A percentile compares a stretch with the other conserved stretches of the same genome.
Conservation (phyloP, 208 protist species). For the Trypanosoma congolense region DNA sequence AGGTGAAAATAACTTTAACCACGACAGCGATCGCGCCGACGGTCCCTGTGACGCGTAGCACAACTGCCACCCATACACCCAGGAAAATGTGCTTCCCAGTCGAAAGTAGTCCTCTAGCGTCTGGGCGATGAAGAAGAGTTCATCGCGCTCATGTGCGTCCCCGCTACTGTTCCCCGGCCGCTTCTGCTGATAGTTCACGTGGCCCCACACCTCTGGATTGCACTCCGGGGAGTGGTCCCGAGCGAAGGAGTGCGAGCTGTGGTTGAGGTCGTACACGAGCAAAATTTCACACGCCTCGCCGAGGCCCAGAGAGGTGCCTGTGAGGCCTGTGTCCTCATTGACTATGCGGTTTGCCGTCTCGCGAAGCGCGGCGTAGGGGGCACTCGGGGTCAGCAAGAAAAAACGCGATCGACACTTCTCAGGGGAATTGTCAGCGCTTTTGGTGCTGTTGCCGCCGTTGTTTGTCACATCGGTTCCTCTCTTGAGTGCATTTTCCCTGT, state of each 20-base stretch:
- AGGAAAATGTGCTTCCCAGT: slow-evolving; percentile 48
- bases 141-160: slow-evolving; percentile 9
- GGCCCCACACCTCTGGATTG: slow-evolving; percentile 18
- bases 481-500: background rate
- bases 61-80: slow-evolving; percentile 78
- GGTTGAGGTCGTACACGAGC: slow-evolving; percentile 11
- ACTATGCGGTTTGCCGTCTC: background rate
- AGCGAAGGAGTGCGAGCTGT: background rate
- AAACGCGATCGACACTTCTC: background rate
- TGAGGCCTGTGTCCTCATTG: background rate
- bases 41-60: slow-evolving; percentile 47
- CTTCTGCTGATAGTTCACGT: slow-evolving; percentile 8
- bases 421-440: slow-evolving; percentile 1
- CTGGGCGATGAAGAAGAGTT: slow-evolving; percentile 59
- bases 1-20: slow-evolving; percentile 38
- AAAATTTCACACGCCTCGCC: slow-evolving; percentile 23
- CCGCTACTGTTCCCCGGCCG: background rate
- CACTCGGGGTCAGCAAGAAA: slow-evolving; percentile 16
- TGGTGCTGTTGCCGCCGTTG: background rate
- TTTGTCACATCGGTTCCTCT: background rate
- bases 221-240: background rate
- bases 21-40: slow-evolving; percentile 38
- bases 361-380: slow-evolving; percentile 5
- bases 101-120: slow-evolving; percentile 57
- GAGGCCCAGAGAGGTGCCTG: background rate